A percentile compares a stretch with the other conserved stretches of the same genome.
Conservation (phyloP, 2,329 filamentous ascomycete genomes). For the Gaeumannomyces sp. region DNA sequence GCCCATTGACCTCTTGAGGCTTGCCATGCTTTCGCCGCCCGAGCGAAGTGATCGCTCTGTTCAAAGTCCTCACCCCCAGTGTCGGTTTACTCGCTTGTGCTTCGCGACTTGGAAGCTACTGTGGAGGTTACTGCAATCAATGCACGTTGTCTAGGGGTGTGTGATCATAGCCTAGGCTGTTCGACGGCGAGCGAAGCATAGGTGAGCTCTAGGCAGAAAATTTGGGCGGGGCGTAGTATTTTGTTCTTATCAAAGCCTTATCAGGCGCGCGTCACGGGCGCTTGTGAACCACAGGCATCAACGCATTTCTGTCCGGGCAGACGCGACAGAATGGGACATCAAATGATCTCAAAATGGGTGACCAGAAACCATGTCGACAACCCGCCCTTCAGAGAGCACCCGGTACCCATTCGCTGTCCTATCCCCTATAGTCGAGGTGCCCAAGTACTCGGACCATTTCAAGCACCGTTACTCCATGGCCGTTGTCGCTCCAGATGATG, state of each 20-base stretch:
- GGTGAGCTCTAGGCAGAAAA: not conserved
- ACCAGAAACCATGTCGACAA: too few species aligned
- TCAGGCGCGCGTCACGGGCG: not conserved
- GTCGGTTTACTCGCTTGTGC: constrained; percentile 6
- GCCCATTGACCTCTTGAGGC: constrained; percentile 53
- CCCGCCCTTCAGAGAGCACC: too few species aligned
- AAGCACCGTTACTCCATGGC: too few species aligned
- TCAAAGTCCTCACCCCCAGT: constrained; percentile 16
- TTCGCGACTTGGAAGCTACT: not conserved
- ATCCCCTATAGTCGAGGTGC: too few species aligned
- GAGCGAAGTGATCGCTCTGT: constrained; percentile 10
- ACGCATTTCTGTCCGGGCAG: too few species aligned
- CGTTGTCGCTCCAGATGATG: too few species aligned
- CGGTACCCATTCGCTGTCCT: too few species aligned
- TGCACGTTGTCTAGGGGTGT: not conserved
- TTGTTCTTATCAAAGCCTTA: not conserved
- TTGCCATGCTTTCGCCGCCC: constrained; percentile 45
- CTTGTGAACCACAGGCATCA: not conserved
- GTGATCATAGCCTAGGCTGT: not conserved
- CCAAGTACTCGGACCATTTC: too few species aligned
- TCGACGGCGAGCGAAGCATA: not conserved
- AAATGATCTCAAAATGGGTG: too few species aligned
- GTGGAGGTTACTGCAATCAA: not conserved
- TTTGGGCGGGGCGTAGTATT: not conserved
- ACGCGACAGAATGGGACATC: too few species aligned